These are phyloP conservation scores for Penicillium soppii DNA, from an alignment of 495 filamentous ascomycete species.

Conservation along the genomic window DNA sequence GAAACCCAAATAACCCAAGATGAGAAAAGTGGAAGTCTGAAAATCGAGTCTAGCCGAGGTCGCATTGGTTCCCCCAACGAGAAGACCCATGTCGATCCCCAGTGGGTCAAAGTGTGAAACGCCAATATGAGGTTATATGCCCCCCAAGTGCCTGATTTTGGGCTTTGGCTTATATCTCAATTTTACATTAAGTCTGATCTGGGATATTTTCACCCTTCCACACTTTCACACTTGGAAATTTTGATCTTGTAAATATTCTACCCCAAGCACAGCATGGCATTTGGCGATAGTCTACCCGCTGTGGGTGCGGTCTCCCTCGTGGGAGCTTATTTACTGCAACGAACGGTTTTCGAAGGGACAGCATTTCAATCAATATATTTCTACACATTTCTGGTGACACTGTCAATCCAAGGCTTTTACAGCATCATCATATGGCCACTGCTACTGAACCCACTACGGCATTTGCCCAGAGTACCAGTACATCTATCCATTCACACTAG, in stretches of 20 bases:
- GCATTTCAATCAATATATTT: constrained; percentile 24
- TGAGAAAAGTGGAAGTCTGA: not conserved
- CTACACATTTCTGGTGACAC: constrained; percentile 23
- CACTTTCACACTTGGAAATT: not conserved
- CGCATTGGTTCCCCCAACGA: constrained; percentile 5
- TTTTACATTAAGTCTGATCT: no score
- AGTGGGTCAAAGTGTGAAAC: not conserved
- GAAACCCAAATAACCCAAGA: not conserved
- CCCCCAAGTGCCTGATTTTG: not conserved
- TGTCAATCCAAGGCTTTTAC: constrained; percentile 40
- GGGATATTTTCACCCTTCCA: not conserved
- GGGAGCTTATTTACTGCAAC: constrained; percentile 33
- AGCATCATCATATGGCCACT: constrained; percentile 64
- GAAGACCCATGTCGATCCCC: constrained; percentile 1
- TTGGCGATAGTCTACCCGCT: constrained; percentile 10
- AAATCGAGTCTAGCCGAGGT: constrained; percentile 3
- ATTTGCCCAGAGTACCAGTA: constrained; percentile 60
- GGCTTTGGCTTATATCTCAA: not conserved
- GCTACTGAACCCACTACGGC: constrained; percentile 67
- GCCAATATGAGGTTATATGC: not conserved
- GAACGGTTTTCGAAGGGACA: constrained; percentile 24
- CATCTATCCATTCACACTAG: no score
- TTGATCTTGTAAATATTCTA: not conserved
- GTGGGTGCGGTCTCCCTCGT: constrained; percentile 24
- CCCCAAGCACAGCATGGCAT: not conserved